Conservation (phyloP, 2,329 filamentous ascomycete genomes). For the Arthroderma sp. region DNA sequence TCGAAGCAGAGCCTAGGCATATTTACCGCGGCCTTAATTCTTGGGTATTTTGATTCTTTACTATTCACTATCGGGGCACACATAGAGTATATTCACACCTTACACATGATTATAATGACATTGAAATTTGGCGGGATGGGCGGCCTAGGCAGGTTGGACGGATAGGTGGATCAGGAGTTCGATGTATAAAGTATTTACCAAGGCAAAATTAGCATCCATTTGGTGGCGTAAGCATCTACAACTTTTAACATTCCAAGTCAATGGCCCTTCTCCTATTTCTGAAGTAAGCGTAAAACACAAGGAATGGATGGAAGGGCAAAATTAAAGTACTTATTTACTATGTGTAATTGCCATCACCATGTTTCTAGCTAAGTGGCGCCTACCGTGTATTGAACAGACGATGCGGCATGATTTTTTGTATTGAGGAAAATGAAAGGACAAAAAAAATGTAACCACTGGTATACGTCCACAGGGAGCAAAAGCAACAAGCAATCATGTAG, state of each 20-base stretch:
- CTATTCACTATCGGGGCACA: background rate
- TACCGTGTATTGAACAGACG: background rate
- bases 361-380: constrained; percentile 2
- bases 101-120: background rate
- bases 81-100: background rate
- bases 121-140: background rate
- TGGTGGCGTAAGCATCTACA: background rate
- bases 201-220: background rate
- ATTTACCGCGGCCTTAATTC: background rate
- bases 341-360: background rate
- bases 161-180: background rate
- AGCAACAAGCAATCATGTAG: background rate
- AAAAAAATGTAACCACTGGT: constrained; percentile 2
- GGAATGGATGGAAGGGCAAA: background rate
- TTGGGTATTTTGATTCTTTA: background rate
- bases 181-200: background rate
- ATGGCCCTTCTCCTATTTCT: background rate
- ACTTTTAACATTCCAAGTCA: background rate
- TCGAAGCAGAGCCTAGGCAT: constrained; percentile 25
- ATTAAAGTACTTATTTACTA: background rate
- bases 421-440: background rate
- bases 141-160: background rate
- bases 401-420: background rate
- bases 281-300: background rate
- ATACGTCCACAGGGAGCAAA: constrained; percentile 1